Evolutionary conservation across 352 stramenopile species (phyloP), one percentile per base, ranked within the genome.

Genomic region (Hyaloperonospora arabidopsidis): DNA sequence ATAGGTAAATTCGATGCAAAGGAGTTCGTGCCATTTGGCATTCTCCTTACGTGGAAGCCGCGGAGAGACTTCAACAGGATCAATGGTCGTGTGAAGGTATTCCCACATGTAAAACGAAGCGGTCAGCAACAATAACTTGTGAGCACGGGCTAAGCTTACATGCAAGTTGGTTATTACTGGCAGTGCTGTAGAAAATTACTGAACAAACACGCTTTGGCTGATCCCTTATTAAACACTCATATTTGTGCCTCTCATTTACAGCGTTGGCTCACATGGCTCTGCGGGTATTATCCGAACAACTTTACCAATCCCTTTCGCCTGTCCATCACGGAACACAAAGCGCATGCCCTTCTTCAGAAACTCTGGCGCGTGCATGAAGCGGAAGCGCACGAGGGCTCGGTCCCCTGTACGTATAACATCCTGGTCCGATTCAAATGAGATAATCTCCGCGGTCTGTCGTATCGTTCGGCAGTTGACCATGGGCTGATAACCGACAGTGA

Each of bases 271-370:
- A n/a, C 39, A 56, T 52, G 56, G 53, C 13, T 74, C 59, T 17
- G 48, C 50, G 18, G 63, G 68, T 23, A 93, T 49, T 79, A 93
- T 84, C 38, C 77, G 73, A 23, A 89, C 72, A 12, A 97, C 77
- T 63, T 96, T 97, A 32, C 95, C 95, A 41, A 98, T 97, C 54
- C 96, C 95, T 68, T 98, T 97, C 22, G 97, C 95, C 56, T 97
- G 87, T 2, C 96, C 97, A 68, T 99, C 96, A 46, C 97, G 89
- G 57, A 99, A 99, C 29, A 99, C 81, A 70, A 99, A 98, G 54
- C 84, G 81, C 81, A 94, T 97, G 45, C 96, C 96, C 21, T 94
- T 87, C 49, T 97, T 93, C 54, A 99, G 68, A 69, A 98, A 99
- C 71, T 99, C 96, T 4, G 89, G 77, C 28, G 83, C 80, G 57